Conservation (phyloP, 106 monocot species). For the Dendrobium nobile region DNA sequence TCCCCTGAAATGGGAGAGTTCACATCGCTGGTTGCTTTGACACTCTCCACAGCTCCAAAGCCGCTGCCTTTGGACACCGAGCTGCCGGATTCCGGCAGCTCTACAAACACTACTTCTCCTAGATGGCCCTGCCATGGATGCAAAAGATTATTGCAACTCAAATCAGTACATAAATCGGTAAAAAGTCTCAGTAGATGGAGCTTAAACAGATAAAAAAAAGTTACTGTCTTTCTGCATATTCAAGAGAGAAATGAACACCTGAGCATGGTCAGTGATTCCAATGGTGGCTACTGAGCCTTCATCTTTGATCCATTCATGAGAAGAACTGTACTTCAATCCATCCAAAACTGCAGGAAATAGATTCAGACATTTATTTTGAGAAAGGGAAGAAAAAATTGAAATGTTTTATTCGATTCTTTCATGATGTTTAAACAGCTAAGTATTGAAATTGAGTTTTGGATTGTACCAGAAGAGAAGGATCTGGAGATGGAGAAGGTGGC, state of each 20-base stretch:
- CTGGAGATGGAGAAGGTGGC: constrained; percentile 49
- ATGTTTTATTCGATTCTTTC: too few relatives aligned
- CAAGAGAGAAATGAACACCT: constrained; percentile 27
- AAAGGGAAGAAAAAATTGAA: too few relatives aligned
- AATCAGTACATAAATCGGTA: background rate
- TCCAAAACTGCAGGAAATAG: constrained; percentile 48
- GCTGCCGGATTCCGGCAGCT: constrained; percentile 45
- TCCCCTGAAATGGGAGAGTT: constrained; percentile 67
- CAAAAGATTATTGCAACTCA: background rate
- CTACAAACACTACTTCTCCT: constrained; percentile 69
- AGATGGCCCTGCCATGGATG: constrained; percentile 30
- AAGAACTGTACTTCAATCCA: constrained; percentile 64
- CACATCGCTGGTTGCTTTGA: constrained; percentile 67
- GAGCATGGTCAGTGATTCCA: constrained; percentile 97
- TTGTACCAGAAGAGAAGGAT: constrained; percentile 65
- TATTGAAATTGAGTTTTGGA: background rate
- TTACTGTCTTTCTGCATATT: too few relatives aligned
- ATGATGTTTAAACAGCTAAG: background rate
- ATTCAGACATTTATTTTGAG: background rate
- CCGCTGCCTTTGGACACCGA: constrained; percentile 32
- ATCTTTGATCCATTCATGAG: constrained; percentile 93
- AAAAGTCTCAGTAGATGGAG: background rate
- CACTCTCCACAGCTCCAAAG: constrained; percentile 68
- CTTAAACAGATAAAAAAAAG: background rate
- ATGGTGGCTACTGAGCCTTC: constrained; percentile 77